Conservation (phyloP, 2,329 filamentous ascomycete genomes). For the Xylaria multiplex region DNA sequence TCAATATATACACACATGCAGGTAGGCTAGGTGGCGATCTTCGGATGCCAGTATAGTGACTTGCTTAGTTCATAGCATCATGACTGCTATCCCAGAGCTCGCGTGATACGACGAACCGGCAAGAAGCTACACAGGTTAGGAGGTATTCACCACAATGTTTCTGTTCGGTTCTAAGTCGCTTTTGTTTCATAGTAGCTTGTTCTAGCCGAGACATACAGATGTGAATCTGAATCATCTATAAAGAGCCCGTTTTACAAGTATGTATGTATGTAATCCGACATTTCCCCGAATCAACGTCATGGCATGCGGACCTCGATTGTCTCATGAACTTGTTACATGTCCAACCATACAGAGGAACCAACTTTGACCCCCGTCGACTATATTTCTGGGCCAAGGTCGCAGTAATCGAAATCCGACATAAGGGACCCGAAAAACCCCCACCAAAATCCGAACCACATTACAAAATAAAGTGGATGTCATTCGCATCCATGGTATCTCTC, state of each 20-base stretch:
- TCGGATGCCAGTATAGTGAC: too few species aligned
- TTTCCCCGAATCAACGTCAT: neutral
- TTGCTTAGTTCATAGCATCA: too few species aligned
- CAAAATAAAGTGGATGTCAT: slow-evolving; percentile 13
- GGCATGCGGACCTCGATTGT: neutral
- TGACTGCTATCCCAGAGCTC: neutral
- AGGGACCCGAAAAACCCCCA: neutral
- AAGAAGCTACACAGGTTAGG: neutral
- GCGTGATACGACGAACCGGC: neutral
- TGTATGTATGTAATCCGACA: slow-evolving; percentile 2
- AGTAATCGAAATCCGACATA: neutral
- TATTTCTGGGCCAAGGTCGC: neutral
- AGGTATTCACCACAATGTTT: neutral
- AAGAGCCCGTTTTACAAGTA: neutral
- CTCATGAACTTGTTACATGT: neutral
- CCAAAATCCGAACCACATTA: too few species aligned
- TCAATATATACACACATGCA: too few species aligned
- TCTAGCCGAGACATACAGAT: slow-evolving; percentile 16
- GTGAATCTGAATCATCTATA: slow-evolving; percentile 11
- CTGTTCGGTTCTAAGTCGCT: neutral
- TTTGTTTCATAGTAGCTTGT: slow-evolving; percentile 1
- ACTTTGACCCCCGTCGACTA: neutral
- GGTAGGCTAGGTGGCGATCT: too few species aligned
- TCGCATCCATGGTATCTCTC: slow-evolving; percentile 27
- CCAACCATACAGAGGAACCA: neutral